phyloP scores from a whole-genome alignment of 352 stramenopile genomes.

The Phytophthora foliorum region DNA sequence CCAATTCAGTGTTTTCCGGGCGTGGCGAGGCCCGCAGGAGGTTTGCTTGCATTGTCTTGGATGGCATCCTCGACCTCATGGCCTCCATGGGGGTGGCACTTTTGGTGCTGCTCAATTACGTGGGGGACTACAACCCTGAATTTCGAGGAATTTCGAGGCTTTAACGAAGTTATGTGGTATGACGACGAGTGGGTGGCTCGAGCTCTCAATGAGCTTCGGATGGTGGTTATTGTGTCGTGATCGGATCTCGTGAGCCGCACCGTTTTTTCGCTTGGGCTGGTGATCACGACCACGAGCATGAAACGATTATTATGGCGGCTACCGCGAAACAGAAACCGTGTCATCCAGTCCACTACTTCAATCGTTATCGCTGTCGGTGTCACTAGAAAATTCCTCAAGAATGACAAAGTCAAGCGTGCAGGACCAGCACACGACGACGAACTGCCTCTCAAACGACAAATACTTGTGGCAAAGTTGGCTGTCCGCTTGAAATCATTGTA shows the following conservation, averaged over 20 bases:
- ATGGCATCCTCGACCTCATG: conserved; percentile 35
- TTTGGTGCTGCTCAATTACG: conserved; percentile 21
- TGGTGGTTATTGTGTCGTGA: conserved; percentile 38
- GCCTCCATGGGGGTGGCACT: conserved; percentile 26
- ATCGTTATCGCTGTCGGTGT: conserved; percentile 6
- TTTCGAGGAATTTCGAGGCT: too few species aligned
- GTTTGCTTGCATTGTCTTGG: conserved; percentile 33
- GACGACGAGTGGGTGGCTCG: conserved; percentile 41
- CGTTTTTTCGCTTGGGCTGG: conserved; percentile 33
- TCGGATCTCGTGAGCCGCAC: conserved; percentile 29
- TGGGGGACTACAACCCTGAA: conserved; percentile 13
- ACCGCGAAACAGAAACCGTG: conserved; percentile 8
- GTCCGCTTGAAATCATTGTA: neutral
- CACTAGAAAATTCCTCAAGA: conserved; percentile 5
- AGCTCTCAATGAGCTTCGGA: conserved; percentile 37
- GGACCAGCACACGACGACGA: conserved; percentile 3
- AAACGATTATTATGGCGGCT: conserved; percentile 28
- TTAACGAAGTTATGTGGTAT: conserved; percentile 30
- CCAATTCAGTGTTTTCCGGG: conserved; percentile 15
- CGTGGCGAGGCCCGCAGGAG: conserved; percentile 15
- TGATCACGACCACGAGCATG: conserved; percentile 34
- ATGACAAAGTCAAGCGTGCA: neutral
- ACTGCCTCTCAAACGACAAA: neutral
- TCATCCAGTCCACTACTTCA: conserved; percentile 8
- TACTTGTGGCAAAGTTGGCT: neutral